phyloP scores from a whole-genome alignment of 2,329 filamentous ascomycete genomes.

The Ophiostoma piceae region DNA sequence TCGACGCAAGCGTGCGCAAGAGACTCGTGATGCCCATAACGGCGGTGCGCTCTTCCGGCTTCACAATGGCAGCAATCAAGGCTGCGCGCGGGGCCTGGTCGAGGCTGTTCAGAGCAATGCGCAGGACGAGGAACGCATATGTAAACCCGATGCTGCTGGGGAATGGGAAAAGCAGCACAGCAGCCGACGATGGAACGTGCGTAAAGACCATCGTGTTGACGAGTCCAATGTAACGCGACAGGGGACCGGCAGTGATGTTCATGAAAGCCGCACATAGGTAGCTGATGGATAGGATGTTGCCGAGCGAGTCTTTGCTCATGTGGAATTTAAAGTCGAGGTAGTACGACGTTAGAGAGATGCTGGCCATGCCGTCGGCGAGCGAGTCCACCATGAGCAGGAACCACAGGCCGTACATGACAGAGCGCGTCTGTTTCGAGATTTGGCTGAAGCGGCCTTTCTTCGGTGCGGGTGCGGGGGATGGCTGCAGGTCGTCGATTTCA shows the following conservation, averaged over 20 bases:
- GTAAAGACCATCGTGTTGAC: slow-evolving; percentile 62
- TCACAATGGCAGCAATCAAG: slow-evolving; percentile 62
- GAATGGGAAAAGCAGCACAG: slow-evolving; percentile 55
- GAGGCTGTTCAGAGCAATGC: slow-evolving; percentile 62
- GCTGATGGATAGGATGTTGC: slow-evolving; percentile 51
- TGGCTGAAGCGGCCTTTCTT: slow-evolving; percentile 43
- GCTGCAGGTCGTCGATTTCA: slow-evolving; percentile 21
- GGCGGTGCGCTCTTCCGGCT: slow-evolving; percentile 59
- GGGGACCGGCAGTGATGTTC: slow-evolving; percentile 52
- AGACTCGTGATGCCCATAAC: slow-evolving; percentile 65
- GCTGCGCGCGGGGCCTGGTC: slow-evolving; percentile 62
- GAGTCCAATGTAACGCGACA: slow-evolving; percentile 54
- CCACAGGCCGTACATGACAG: slow-evolving; percentile 60
- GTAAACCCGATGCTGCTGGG: slow-evolving; percentile 48
- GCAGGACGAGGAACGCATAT: slow-evolving; percentile 52
- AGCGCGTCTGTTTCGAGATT: slow-evolving; percentile 53
- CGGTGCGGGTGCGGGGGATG: slow-evolving; percentile 26
- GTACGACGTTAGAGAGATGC: slow-evolving; percentile 53
- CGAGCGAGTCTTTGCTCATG: slow-evolving; percentile 52
- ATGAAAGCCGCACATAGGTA: slow-evolving; percentile 52
- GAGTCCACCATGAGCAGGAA: slow-evolving; percentile 60
- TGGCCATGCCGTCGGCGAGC: slow-evolving; percentile 61
- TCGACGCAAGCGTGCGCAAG: slow-evolving; percentile 55
- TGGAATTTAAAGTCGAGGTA: slow-evolving; percentile 54
- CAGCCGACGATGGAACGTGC: slow-evolving; percentile 56